Conservation (phyloP, 441 rosid genomes). For the Eruca vesicaria region DNA sequence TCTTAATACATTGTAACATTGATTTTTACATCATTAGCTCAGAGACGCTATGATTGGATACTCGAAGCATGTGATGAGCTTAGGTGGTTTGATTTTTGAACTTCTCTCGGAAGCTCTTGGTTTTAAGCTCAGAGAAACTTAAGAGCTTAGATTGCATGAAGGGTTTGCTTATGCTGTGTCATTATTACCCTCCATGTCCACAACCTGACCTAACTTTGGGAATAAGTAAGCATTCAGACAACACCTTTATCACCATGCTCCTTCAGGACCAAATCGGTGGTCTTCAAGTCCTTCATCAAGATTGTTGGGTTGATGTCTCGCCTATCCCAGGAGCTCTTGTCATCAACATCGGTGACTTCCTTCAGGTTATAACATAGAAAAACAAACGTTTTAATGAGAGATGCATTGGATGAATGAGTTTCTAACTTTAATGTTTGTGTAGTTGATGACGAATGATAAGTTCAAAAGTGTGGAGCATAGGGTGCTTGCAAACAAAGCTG, state of each 20-base stretch:
- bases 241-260: constrained; percentile 4
- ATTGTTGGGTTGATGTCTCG: constrained; percentile 8
- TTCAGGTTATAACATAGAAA: background rate
- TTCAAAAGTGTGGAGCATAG: constrained; percentile 53
- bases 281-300: constrained; percentile 15
- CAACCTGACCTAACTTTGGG: constrained; percentile 14
- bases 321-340: constrained; percentile 1
- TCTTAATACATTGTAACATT: no score
- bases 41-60: background rate
- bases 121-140: background rate
- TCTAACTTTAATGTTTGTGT: constrained; percentile 17
- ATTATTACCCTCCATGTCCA: constrained; percentile 18
- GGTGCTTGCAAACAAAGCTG: constrained; percentile 40
- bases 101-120: background rate
- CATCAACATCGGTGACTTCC: constrained; percentile 9
- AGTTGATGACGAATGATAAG: constrained; percentile 52
- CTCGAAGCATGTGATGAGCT: constrained; percentile 6
- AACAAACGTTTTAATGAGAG: background rate
- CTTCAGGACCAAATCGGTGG: constrained; percentile 14
- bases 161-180: background rate
- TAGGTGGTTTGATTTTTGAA: background rate
- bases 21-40: background rate
- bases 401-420: background rate
- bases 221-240: constrained; percentile 2
- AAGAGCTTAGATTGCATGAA: background rate